Percentiles rank a stretch among this genome's conserved stretches.
Evolutionary conservation across 148 eudicot species (phyloP).

Genomic region (Vaccinium corymbosum): DNA sequence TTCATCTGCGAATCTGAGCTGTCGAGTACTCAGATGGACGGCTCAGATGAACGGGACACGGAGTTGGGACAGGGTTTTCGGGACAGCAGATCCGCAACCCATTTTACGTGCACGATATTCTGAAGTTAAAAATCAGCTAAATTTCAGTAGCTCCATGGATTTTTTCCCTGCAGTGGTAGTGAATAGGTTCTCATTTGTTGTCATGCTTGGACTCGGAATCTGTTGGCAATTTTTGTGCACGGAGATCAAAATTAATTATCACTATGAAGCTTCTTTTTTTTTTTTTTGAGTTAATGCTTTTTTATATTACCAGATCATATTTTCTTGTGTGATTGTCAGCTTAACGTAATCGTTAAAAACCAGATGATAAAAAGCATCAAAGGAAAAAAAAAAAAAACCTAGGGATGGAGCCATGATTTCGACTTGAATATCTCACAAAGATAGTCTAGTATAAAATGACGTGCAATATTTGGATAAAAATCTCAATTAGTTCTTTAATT

Average conservation of each 20-base stretch:
- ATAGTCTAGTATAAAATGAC: too few species aligned
- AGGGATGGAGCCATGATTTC: too few species aligned
- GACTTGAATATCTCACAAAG: too few species aligned
- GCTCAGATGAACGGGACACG: too few species aligned
- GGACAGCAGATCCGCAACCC: too few species aligned
- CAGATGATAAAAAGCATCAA: background rate
- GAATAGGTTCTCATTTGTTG: background rate
- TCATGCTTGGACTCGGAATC: background rate
- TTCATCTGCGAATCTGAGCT: too few species aligned
- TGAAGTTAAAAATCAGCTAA: background rate
- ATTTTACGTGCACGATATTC: background rate
- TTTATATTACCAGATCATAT: background rate
- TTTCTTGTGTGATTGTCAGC: background rate
- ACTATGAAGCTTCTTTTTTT: background rate
- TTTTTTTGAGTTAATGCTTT: background rate
- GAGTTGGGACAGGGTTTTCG: too few species aligned
- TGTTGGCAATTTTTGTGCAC: background rate
- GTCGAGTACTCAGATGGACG: too few species aligned
- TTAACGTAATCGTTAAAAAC: background rate
- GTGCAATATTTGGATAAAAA: too few species aligned
- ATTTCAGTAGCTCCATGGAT: background rate
- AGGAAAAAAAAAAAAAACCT: background rate
- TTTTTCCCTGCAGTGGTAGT: background rate
- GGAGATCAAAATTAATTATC: background rate
- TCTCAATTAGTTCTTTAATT: too few species aligned